phyloP scores from a whole-genome alignment of 345 rosid genomes.

The Geranium brycei region DNA sequence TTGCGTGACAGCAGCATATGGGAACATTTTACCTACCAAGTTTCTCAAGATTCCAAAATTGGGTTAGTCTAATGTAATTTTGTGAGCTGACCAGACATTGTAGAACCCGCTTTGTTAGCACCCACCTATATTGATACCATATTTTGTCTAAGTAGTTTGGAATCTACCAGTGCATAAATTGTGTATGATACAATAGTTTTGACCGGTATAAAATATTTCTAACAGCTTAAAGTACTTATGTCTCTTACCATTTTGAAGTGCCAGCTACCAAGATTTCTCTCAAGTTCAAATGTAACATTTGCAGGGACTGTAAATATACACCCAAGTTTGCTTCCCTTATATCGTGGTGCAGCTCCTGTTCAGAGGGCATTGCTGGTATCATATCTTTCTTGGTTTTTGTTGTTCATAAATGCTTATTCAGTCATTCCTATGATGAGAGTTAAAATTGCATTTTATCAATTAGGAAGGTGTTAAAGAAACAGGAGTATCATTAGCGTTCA shows the following conservation, averaged over 20 bases:
- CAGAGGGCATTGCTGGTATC: constrained; percentile 79
- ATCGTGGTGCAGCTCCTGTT: constrained; percentile 97
- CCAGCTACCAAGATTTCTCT: neutral
- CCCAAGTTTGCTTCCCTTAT: constrained; percentile 75
- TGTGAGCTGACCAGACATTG: neutral
- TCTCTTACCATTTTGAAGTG: neutral
- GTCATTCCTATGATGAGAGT: neutral
- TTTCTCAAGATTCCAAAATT: constrained; percentile 66
- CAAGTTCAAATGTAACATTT: constrained; percentile 7
- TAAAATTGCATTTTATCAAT: constrained; percentile 5
- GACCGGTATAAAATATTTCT: neutral
- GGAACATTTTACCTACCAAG: constrained; percentile 74
- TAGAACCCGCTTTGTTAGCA: constrained; percentile 3
- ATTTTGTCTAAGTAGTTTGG: neutral
- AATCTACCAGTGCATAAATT: neutral
- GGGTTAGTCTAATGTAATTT: constrained; percentile 40
- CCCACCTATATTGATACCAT: neutral
- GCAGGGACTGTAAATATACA: constrained; percentile 92
- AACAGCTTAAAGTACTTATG: neutral
- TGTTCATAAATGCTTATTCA: neutral
- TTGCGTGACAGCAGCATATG: constrained; percentile 93
- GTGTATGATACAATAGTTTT: neutral
- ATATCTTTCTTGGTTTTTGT: constrained; percentile 3
- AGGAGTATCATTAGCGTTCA: constrained; percentile 86
- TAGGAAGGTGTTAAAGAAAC: constrained; percentile 87